A percentile compares a stretch with the other conserved stretches of the same genome.
phyloP scores from a whole-genome alignment of 1,139 yeast genomes.

The Saccharomyces uvarum region DNA sequence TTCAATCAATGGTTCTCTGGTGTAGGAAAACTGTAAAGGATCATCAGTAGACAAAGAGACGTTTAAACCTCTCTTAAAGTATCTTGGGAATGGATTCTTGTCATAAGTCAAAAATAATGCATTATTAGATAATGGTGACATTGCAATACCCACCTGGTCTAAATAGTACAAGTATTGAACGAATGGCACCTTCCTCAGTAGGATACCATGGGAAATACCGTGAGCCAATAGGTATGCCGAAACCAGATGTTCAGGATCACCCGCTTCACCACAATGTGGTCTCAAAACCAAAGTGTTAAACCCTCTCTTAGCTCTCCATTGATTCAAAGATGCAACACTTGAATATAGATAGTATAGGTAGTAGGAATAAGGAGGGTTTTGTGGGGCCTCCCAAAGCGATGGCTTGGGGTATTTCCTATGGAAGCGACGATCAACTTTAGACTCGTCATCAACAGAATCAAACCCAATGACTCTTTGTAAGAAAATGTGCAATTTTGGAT shows the following conservation, averaged over 20 bases:
- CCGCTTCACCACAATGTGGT: constrained; percentile 99
- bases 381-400: constrained; percentile 62
- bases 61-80: constrained; percentile 86
- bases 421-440: constrained; percentile 76
- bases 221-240: constrained; percentile 85
- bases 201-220: constrained; percentile 90
- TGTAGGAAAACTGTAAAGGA: constrained; percentile 89
- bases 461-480: constrained; percentile 93
- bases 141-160: constrained; percentile 96
- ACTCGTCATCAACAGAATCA: constrained; percentile 97
- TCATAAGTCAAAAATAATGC: constrained; percentile 93
- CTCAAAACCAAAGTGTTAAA: constrained; percentile 85
- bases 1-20: constrained; percentile 95
- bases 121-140: constrained; percentile 96
- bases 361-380: constrained; percentile 96
- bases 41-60: constrained; percentile 91
- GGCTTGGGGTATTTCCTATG: constrained; percentile 81
- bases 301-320: constrained; percentile 65
- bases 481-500: constrained; percentile 83
- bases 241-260: constrained; percentile 94
- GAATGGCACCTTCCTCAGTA: constrained; percentile 86
- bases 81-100: constrained; percentile 83
- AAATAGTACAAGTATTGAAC: constrained; percentile 87
- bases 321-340: constrained; percentile 76
- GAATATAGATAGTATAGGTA: constrained; percentile 84